Evolutionary conservation across 805 yeast genomes (phyloP), one percentile per base, ranked within the genome.

Genomic region (Candida multigemmis): DNA sequence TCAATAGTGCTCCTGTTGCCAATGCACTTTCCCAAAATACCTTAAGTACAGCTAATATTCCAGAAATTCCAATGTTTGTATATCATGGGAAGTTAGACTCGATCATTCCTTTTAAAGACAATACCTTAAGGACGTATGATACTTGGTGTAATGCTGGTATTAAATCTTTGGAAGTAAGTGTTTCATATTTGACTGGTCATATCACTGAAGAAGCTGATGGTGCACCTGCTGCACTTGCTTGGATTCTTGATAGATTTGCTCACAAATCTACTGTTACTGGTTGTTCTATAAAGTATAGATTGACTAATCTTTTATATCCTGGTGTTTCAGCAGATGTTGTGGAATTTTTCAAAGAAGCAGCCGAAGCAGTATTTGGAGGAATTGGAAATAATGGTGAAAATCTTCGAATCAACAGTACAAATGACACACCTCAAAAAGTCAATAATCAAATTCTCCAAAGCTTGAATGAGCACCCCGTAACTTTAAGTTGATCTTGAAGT

Each of bases 201-300:
- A 22, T 33, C 14, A 23, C 41, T 8, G 48, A 38, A 16, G n/a
- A 13, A 11, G 18, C 24, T 3, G 21, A 14, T 6, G 35, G 35
- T n/a, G 18, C 24, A 3, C 35, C 35, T 5, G 35, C 35, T 7
- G 35, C 30, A 7, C 10, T 27, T n/a, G 25, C 35, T 7, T 31
- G 35, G 35, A 14, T 32, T 3, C 15, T 15, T 4, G 24, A 28
- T 4, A 13, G 19, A n/a, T 13, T 47, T 53, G 18, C 42, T 45
- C 9, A 53, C 62, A 7, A 69, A 62, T 32, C 73, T 63, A 38
- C 65, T 63, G 30, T 50, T 60, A 11, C 61, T 59, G 36, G 69
- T 64, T 13, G 68, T 56, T 37, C 61, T 69, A 65, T 51, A 58
- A 37, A 74, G 73, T 78, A 52, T 56, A 30, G 74, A 62, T 34